These are phyloP conservation scores for Vigna reflexopilosa DNA, from an alignment of 306 rosid species.

Conservation along the genomic window DNA sequence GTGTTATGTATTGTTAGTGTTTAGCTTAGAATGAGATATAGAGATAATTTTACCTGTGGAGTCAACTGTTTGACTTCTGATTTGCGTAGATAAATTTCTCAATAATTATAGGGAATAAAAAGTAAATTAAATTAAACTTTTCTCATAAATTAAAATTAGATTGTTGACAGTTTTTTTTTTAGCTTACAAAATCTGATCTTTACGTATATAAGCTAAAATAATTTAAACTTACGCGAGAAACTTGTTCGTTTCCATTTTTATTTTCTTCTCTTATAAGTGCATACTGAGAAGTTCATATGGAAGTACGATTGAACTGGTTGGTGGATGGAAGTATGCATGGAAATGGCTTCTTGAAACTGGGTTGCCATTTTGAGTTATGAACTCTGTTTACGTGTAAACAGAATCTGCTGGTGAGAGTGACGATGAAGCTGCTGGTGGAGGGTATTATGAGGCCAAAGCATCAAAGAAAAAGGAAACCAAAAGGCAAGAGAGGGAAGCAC, in stretches of 20 bases:
- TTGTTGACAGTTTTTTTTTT: not conserved
- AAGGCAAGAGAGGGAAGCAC: slow-evolving; percentile 92
- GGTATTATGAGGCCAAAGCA: slow-evolving; percentile 63
- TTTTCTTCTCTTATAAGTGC: not conserved
- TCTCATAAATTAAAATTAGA: not conserved
- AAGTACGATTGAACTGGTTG: slow-evolving; percentile 17
- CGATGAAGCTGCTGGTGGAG: slow-evolving; percentile 65
- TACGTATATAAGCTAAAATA: not conserved
- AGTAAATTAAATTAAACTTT: not conserved
- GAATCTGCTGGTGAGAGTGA: slow-evolving; percentile 82
- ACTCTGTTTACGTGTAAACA: slow-evolving; percentile 46
- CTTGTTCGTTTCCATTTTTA: not conserved
- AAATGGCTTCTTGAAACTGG: slow-evolving; percentile 5
- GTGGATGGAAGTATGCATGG: slow-evolving; percentile 14
- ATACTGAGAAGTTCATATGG: slow-evolving; percentile 1
- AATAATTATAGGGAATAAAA: not conserved
- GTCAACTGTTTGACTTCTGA: not conserved
- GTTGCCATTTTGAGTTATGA: slow-evolving; percentile 40
- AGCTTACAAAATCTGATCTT: not conserved
- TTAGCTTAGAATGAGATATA: not conserved
- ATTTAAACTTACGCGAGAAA: not conserved
- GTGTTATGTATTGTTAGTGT: slow-evolving; percentile 5
- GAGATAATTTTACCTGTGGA: slow-evolving; percentile 4
- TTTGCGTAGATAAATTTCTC: not conserved
- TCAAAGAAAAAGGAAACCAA: slow-evolving; percentile 78